Evolutionary conservation across 495 filamentous ascomycete species (phyloP).

Genomic region (Podospora pseudoanserina): DNA sequence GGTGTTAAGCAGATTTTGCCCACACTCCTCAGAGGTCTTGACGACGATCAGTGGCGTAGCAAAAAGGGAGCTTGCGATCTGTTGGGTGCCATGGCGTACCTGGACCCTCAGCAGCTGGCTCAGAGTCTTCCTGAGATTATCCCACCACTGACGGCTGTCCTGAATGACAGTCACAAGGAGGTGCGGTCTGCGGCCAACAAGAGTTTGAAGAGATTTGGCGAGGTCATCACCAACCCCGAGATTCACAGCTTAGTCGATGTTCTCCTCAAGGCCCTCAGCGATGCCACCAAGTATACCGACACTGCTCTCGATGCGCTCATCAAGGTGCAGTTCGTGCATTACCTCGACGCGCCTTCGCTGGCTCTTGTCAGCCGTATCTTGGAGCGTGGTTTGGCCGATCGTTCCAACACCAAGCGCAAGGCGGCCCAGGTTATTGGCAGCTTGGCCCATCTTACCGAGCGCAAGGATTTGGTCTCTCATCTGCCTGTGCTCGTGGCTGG

Average conservation of each 20-base stretch:
- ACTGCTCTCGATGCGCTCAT: conserved; percentile 90
- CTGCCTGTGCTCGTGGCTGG: conserved; percentile 90
- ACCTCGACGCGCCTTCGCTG: conserved; percentile 90
- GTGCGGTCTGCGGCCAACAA: conserved; percentile 88
- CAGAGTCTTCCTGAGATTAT: conserved; percentile 93
- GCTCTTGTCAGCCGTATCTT: conserved; percentile 92
- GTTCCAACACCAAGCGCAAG: conserved; percentile 92
- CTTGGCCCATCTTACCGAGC: conserved; percentile 92
- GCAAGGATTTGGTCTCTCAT: conserved; percentile 88
- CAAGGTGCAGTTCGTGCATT: conserved; percentile 94
- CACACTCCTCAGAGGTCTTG: conserved; percentile 85
- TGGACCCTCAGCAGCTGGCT: conserved; percentile 90
- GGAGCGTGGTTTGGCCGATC: conserved; percentile 83
- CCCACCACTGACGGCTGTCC: conserved; percentile 83
- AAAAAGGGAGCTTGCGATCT: conserved; percentile 97
- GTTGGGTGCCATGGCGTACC: conserved; percentile 95
- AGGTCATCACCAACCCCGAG: conserved; percentile 97
- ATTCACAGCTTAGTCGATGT: conserved; percentile 87
- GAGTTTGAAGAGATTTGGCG: conserved; percentile 93
- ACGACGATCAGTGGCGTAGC: conserved; percentile 94
- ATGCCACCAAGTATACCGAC: conserved; percentile 96
- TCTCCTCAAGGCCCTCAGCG: conserved; percentile 91
- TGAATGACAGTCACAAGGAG: conserved; percentile 98
- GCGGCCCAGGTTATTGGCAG: conserved; percentile 95
- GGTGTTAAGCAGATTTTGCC: conserved; percentile 93